Evolutionary conservation across 768 basidiomycete species (phyloP).

Genomic region (Erythrobasidium yunnanense): DNA sequence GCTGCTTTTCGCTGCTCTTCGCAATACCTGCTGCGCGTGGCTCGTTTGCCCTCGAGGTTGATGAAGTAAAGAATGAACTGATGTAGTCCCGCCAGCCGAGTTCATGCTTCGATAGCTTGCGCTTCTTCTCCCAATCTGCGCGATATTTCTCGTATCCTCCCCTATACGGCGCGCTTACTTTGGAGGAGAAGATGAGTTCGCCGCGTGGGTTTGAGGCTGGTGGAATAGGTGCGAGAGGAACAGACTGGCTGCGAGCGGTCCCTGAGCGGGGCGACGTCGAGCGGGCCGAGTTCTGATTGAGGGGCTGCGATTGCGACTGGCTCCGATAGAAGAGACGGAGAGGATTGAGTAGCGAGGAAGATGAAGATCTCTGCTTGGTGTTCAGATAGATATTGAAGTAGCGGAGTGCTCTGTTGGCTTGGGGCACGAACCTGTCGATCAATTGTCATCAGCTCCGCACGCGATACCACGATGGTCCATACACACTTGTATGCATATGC

Average conservation of each 20-base stretch:
- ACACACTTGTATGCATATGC: conserved; percentile 84
- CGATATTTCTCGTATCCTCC: conserved; percentile 91
- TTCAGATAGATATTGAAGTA: conserved; percentile 96
- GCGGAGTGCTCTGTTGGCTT: conserved; percentile 80
- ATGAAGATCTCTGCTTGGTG: conserved; percentile 39
- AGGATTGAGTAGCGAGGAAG: conserved; percentile 24
- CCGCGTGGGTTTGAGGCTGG: conserved; percentile 82
- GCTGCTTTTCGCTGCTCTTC: too few relatives aligned
- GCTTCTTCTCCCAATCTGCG: conserved; percentile 61
- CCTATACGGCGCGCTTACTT: conserved; percentile 67
- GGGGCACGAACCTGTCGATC: conserved; percentile 72
- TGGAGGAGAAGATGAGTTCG: conserved; percentile 88
- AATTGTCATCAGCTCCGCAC: too few relatives aligned
- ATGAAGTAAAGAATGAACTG: not conserved
- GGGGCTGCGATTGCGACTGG: not conserved
- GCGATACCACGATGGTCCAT: too few relatives aligned
- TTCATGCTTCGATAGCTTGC: not conserved
- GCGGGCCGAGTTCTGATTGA: too few relatives aligned
- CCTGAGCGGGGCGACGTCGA: conserved; percentile 27
- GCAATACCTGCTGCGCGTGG: too few relatives aligned
- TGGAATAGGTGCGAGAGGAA: conserved; percentile 64
- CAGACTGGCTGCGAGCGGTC: conserved; percentile 39
- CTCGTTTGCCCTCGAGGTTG: too few relatives aligned
- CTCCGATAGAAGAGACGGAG: conserved; percentile 28
- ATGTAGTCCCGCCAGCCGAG: not conserved